Conservation (phyloP, 2,329 filamentous ascomycete species). For the Hymenoscyphus linearis region DNA sequence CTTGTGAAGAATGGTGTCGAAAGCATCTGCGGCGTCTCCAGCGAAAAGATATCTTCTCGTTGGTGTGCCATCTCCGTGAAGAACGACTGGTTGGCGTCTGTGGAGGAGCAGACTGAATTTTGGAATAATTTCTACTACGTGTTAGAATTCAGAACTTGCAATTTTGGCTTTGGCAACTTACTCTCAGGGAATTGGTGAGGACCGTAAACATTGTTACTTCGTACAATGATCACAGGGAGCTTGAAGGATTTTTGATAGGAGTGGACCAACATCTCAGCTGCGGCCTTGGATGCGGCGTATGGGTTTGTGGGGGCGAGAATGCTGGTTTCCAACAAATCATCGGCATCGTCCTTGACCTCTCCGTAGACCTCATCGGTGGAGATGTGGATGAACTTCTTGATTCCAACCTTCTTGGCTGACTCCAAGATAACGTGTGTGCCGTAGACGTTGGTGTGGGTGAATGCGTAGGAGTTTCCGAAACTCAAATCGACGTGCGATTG, state of each 20-base stretch:
- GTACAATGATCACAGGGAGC: slow-evolving; percentile 71
- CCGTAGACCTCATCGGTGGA: slow-evolving; percentile 85
- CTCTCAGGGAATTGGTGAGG: slow-evolving; percentile 81
- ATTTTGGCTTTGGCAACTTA: slow-evolving; percentile 39
- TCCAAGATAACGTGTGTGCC: slow-evolving; percentile 81
- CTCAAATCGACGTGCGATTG: slow-evolving; percentile 79
- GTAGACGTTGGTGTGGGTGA: slow-evolving; percentile 76
- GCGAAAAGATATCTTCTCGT: slow-evolving; percentile 74
- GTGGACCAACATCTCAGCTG: slow-evolving; percentile 80
- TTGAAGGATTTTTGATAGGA: slow-evolving; percentile 83
- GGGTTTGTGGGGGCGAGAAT: slow-evolving; percentile 76
- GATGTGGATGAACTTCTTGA: slow-evolving; percentile 73
- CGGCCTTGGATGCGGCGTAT: slow-evolving; percentile 75
- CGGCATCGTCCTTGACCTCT: slow-evolving; percentile 66
- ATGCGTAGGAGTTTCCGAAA: slow-evolving; percentile 77
- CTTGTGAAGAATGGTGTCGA: slow-evolving; percentile 78
- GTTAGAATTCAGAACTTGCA: slow-evolving; percentile 10
- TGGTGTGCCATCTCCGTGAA: slow-evolving; percentile 72
- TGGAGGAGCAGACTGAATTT: slow-evolving; percentile 73
- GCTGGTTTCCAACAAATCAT: slow-evolving; percentile 67
- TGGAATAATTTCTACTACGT: slow-evolving; percentile 66
- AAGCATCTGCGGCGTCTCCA: slow-evolving; percentile 73
- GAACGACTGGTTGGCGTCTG: slow-evolving; percentile 58
- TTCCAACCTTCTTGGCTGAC: slow-evolving; percentile 64
- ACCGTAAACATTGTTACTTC: slow-evolving; percentile 81